Evolutionary conservation across 192 early-diverging fungal genomes (phyloP), one percentile per base, ranked within the genome.

Genomic region (Jimgerdemannia flammicorona): DNA sequence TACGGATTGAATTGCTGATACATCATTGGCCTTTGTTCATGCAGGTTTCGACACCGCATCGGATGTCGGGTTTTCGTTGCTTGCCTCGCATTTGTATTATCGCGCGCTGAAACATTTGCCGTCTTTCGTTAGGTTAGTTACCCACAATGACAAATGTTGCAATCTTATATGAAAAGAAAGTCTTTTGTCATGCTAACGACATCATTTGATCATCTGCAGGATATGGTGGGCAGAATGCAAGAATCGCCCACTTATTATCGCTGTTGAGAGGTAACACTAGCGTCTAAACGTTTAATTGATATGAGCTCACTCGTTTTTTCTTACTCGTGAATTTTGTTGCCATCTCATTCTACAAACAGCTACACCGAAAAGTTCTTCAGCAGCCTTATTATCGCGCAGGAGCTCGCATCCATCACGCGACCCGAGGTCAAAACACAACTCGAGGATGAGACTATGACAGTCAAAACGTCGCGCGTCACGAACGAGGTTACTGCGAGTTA

Each of bases 161-260:
- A 29, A 29, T 29, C 29, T 29, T 29, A 14, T 10, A 41, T 69
- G 3, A 11, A 39, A 40, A 41, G 39, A 4, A 18, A 7, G 39
- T 17, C 19, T 18, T 66, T 59, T 39, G 44, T 43, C 41, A 1
- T 17, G 3, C 43, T 64, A 72, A 39, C 43, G 18, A 66, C 64
- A 41, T 3, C 44, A 17, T 29, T 29, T n/a, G n/a, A n/a, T n/a
- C n/a, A n/a, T n/a, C 54, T 69, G 20, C 67, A 75, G 84, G 19
- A 81, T 83, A 7, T 96, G 93, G 93, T 96, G 93, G 92, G 84
- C 88, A 3, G 89, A 93, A 75, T 91, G 91, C 84, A 94, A 93
- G 79, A 84, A 92, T 43, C 82, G 94, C 9, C 95, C 95, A 75
- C 72, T 93, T 59, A 87, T 79, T 20, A 77, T 93, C 64, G 89